A percentile compares a stretch with the other conserved stretches of the same genome.
These are phyloP conservation scores for Colletotrichum cuscutae DNA, from an alignment of 2,329 filamentous ascomycete species.

Conservation along the genomic window DNA sequence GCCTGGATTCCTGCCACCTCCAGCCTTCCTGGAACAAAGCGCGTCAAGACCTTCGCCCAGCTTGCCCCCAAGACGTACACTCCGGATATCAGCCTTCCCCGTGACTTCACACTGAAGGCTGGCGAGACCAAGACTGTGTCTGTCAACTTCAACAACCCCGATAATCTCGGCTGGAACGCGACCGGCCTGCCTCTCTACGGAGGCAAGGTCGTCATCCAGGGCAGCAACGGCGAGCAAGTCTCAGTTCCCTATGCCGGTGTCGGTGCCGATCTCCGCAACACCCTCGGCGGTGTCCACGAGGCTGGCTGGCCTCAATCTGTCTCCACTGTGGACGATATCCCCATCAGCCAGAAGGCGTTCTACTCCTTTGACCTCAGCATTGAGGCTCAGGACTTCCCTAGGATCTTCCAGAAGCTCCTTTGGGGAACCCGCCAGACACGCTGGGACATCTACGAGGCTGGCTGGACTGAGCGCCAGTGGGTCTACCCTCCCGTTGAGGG, in stretches of 20 bases:
- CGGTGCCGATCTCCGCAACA: constrained; percentile 32
- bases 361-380: constrained; percentile 35
- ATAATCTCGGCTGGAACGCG: constrained; percentile 32
- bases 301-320: constrained; percentile 31
- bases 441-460: constrained; percentile 39
- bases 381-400: constrained; percentile 37
- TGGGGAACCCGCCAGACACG: constrained; percentile 39
- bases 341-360: constrained; percentile 16
- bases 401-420: constrained; percentile 35
- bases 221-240: constrained; percentile 52
- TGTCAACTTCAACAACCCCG: constrained; percentile 43
- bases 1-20: constrained; percentile 24
- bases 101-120: constrained; percentile 40
- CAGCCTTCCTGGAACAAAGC: neutral
- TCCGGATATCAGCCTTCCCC: constrained; percentile 35
- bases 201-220: constrained; percentile 47
- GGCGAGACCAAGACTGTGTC: constrained; percentile 41
- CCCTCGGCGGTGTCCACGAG: constrained; percentile 30
- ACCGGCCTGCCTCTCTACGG: constrained; percentile 46
- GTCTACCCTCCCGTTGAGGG: constrained; percentile 41
- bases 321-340: constrained; percentile 19
- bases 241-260: constrained; percentile 51
- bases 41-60: constrained; percentile 39
- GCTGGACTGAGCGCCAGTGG: constrained; percentile 42
- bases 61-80: constrained; percentile 36